A percentile compares a stretch with the other conserved stretches of the same genome.
phyloP scores from a whole-genome alignment of 768 basidiomycete genomes.

The Russula sp. region DNA sequence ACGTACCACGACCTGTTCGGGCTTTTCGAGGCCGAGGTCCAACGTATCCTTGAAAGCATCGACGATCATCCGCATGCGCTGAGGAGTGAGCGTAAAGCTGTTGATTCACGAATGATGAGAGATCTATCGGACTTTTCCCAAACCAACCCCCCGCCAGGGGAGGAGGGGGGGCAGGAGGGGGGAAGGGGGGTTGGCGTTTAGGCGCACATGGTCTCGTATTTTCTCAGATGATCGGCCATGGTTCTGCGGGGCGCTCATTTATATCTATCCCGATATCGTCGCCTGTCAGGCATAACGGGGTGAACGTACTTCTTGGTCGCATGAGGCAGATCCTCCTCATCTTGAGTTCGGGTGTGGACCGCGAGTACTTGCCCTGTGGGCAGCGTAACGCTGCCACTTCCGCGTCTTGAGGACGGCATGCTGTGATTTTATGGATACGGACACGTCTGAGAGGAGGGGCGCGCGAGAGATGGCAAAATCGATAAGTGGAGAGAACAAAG shows the following conservation, averaged over 20 bases:
- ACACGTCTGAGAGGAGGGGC: background rate
- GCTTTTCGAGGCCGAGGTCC: conserved; percentile 77
- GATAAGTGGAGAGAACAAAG: conserved; percentile 10
- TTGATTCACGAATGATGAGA: background rate
- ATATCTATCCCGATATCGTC: conserved; percentile 7
- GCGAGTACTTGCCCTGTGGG: conserved; percentile 74
- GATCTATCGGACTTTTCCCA: background rate
- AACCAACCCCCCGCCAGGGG: background rate
- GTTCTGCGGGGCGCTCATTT: conserved; percentile 43
- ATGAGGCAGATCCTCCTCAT: conserved; percentile 83
- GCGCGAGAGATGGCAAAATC: conserved; percentile 16
- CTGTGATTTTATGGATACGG: background rate
- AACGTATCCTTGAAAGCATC: conserved; percentile 92
- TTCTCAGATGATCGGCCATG: conserved; percentile 89
- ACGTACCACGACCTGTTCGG: conserved; percentile 82
- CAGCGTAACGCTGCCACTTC: conserved; percentile 66
- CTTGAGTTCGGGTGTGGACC: conserved; percentile 82
- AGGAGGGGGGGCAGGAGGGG: background rate
- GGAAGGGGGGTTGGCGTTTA: conserved; percentile 7
- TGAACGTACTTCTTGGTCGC: conserved; percentile 79
- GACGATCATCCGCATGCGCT: conserved; percentile 93
- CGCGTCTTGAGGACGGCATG: conserved; percentile 68
- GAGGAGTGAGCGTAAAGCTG: conserved; percentile 82
- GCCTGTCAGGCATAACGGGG: conserved; percentile 7
- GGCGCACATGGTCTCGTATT: conserved; percentile 79